Evolutionary conservation across 192 early-diverging fungal species (phyloP).

Genomic region (Coemansia sp.): DNA sequence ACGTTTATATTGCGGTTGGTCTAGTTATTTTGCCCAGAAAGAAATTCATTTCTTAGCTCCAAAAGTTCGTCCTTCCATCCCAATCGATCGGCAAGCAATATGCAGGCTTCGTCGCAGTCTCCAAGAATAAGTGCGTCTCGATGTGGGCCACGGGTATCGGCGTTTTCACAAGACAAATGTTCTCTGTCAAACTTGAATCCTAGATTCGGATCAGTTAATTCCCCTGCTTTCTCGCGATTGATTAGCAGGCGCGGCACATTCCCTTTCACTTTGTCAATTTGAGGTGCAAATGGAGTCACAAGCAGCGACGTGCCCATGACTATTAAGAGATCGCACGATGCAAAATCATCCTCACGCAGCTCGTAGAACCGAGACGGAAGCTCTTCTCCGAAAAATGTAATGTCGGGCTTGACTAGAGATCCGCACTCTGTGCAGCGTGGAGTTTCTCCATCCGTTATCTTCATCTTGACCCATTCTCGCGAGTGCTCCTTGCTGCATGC

Average conservation of each 20-base stretch:
- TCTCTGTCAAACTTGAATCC: constrained; percentile 86
- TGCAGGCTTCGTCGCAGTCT: constrained; percentile 80
- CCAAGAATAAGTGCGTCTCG: constrained; percentile 82
- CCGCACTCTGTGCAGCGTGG: constrained; percentile 70
- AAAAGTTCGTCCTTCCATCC: constrained; percentile 68
- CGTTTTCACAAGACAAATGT: constrained; percentile 29
- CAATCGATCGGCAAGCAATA: constrained; percentile 65
- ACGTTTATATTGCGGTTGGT: background rate
- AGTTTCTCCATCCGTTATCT: constrained; percentile 60
- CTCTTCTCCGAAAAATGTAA: constrained; percentile 94
- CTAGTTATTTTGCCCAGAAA: constrained; percentile 9
- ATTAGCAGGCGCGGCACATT: constrained; percentile 85
- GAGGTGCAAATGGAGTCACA: constrained; percentile 86
- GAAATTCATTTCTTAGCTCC: constrained; percentile 17
- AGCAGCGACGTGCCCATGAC: constrained; percentile 92
- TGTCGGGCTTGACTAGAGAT: constrained; percentile 86
- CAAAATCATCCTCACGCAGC: constrained; percentile 66
- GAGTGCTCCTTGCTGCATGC: constrained; percentile 43
- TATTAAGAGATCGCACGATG: constrained; percentile 79
- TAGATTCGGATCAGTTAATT: constrained; percentile 24
- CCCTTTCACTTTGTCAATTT: constrained; percentile 65
- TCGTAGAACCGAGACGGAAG: constrained; percentile 78
- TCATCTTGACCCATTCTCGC: constrained; percentile 53
- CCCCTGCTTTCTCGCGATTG: constrained; percentile 82
- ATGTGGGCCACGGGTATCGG: constrained; percentile 28